Base-by-base conservation (phyloP, 1,284 basidiomycete species). In the Nidula niveotomentosa region DNA sequence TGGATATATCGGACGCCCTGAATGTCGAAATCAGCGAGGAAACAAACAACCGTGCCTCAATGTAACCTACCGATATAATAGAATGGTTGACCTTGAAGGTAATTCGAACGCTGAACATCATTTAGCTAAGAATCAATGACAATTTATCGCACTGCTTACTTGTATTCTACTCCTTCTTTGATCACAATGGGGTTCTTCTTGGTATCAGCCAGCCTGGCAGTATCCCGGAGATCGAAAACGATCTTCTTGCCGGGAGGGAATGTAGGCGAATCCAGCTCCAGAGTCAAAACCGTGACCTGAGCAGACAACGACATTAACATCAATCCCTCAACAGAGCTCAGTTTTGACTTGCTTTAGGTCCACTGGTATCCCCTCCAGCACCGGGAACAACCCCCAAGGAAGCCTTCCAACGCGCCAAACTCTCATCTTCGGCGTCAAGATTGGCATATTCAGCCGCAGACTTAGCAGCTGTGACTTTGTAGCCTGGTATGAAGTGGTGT, bases 381-480 rank as follows among this genome's bases (percentile, higher is more conserved):
- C 81, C 85, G 18, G 87, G 79, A 48, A 81, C 82, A 60, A 96
- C 86, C 53, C 94, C 94, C 36, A 96, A 80, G 58, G 88, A 94
- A 23, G 91, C 92, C 70, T 96, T 96, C 93, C 93, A 96, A 59
- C 92, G 87, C 12, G 84, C 83, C 66, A 92, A 76, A 69, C 89
- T 92, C 71, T 94, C 92, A 69, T 96, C 93, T 57, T 90, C 78
- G 9, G 88, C 90, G 71, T 95, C 93, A 53, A 95, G 81, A 47
- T 86, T 73, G 12, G 84, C 84, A 56, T 90, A 90, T 66, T 91
- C 90, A 47, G 88, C 86, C 15, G 84, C 72, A 47, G 76, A 76
- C 74, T 89, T 92, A 17, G 76, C 80, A 56, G 79, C 82, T n/a
- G 73, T 69, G 48, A 80, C 80, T 71, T 88, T 91, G 78, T 92